Conservation (phyloP, 192 early-diverging fungal genomes). For the Coemansia sp. region DNA sequence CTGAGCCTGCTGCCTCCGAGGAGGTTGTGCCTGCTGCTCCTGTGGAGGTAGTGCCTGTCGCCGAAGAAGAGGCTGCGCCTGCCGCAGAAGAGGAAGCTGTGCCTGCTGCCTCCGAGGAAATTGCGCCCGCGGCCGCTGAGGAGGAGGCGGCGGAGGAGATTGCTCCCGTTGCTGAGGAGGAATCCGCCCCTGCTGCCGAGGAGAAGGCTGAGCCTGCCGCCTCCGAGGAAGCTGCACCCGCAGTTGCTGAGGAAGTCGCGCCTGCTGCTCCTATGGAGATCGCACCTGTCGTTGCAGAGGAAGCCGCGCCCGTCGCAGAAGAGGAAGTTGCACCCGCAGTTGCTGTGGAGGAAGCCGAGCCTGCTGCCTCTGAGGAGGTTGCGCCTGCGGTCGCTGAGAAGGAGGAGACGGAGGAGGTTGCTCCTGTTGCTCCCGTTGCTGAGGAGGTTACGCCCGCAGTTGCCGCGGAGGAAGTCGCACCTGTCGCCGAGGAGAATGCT, state of each 20-base stretch:
- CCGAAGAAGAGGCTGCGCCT: not conserved
- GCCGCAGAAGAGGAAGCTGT: not conserved
- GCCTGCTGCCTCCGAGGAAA: not conserved
- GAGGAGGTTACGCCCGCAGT: not conserved
- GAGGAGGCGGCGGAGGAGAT: slow-evolving; percentile 9
- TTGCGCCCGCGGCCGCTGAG: not conserved
- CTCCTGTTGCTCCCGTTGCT: not conserved
- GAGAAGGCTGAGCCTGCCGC: not conserved
- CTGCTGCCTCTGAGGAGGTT: not conserved
- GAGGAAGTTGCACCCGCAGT: no score
- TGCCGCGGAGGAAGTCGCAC: not conserved
- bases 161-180: slow-evolving; percentile 2
- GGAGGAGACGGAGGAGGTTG: no score
- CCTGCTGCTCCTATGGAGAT: no score
- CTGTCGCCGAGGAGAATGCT: not conserved
- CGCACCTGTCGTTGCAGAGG: no score
- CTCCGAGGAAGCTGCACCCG: not conserved
- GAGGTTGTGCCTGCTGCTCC: not conserved
- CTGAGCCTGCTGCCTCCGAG: not conserved
- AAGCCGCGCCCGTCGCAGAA: no score
- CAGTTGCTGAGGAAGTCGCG: slow-evolving; percentile 5
- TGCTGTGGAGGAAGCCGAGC: not conserved
- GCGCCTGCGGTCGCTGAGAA: slow-evolving; percentile 1
- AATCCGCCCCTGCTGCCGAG: not conserved
- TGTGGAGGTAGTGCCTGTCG: not conserved